phyloP scores from a whole-genome alignment of 257 asterid species.

The Nyctanthes arbortristis region DNA sequence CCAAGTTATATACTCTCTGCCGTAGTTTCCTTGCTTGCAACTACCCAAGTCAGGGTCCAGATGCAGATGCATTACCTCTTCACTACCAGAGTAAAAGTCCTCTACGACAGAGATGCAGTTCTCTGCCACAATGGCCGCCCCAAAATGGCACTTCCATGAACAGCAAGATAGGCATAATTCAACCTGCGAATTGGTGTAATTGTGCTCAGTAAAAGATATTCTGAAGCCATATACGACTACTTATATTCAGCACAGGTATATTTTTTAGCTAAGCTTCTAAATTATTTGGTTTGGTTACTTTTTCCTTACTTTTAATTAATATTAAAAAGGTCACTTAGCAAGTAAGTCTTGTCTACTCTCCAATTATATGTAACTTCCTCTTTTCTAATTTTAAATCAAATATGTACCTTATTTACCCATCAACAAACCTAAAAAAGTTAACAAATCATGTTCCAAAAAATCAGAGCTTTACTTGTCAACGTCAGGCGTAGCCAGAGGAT shows the following conservation, averaged over 20 bases:
- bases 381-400: not conserved
- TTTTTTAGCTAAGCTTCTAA: not conserved
- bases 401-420: not conserved
- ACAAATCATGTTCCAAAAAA: not conserved
- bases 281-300: too few relatives aligned
- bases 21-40: constrained; percentile 3
- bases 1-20: not conserved
- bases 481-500: constrained; percentile 87
- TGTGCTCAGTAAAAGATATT: not conserved
- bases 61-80: constrained; percentile 24
- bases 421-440: not conserved
- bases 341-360: too few relatives aligned
- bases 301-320: too few relatives aligned
- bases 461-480: constrained; percentile 74
- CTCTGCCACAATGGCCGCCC: constrained; percentile 94
- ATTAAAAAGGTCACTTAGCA: too few relatives aligned
- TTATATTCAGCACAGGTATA: not conserved
- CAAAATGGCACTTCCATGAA: constrained; percentile 77
- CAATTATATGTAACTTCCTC: not conserved
- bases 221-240: not conserved
- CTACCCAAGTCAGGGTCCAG: not conserved
- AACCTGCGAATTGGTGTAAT: constrained; percentile 40
- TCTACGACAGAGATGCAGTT: constrained; percentile 50
- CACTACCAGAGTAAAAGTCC: constrained; percentile 22
- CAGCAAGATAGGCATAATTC: constrained; percentile 78